Evolutionary conservation across 2,329 filamentous ascomycete species (phyloP).

Genomic region (Neophaeococcomyces mojaviensis): DNA sequence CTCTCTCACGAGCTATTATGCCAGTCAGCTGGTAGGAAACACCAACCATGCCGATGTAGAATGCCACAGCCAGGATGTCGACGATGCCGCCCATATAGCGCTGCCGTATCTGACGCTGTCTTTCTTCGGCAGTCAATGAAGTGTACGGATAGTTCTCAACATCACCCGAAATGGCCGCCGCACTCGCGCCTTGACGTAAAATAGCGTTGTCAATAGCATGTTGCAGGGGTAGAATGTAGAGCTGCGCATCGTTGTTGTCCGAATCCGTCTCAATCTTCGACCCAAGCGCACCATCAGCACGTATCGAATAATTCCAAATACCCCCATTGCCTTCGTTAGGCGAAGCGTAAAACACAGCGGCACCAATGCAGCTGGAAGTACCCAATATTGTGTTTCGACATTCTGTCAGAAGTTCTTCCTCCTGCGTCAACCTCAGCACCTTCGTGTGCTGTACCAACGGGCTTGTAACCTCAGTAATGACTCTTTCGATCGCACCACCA

Average conservation of each 20-base stretch:
- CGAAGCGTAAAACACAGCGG: constrained; percentile 67
- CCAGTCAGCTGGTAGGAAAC: constrained; percentile 83
- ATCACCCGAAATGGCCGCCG: constrained; percentile 34
- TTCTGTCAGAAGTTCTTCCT: constrained; percentile 52
- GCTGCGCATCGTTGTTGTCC: constrained; percentile 64
- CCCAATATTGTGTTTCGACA: constrained; percentile 61
- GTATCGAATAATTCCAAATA: constrained; percentile 79
- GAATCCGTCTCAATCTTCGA: constrained; percentile 56
- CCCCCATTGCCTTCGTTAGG: constrained; percentile 59
- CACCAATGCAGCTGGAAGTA: constrained; percentile 64
- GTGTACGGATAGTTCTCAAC: constrained; percentile 69
- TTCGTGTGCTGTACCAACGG: constrained; percentile 50
- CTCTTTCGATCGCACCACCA: constrained; percentile 62
- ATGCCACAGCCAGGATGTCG: constrained; percentile 68
- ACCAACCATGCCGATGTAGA: constrained; percentile 71
- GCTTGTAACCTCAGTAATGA: constrained; percentile 58
- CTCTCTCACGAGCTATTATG: constrained; percentile 75
- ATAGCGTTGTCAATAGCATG: constrained; percentile 70
- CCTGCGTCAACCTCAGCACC: constrained; percentile 47
- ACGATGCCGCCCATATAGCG: constrained; percentile 67
- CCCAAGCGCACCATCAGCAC: constrained; percentile 66
- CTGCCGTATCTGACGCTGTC: constrained; percentile 56
- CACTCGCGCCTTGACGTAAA: constrained; percentile 30
- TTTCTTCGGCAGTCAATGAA: constrained; percentile 59
- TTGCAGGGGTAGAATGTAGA: constrained; percentile 74